These are phyloP conservation scores for Lupinus albus DNA, from an alignment of 306 rosid species.

Conservation along the genomic window DNA sequence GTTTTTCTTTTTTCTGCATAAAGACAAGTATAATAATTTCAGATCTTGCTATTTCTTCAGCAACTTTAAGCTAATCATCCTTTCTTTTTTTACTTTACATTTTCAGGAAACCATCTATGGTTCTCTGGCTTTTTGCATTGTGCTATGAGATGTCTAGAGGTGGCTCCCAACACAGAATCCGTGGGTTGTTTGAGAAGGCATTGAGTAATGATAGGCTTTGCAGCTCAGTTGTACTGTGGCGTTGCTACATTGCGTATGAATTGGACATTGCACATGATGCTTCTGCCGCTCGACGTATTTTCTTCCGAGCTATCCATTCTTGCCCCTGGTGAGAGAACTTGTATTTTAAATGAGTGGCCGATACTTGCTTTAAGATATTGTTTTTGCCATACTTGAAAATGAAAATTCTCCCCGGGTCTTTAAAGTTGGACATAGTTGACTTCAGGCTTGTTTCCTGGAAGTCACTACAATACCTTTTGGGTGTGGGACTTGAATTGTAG, in stretches of 20 bases:
- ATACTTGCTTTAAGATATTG: slow-evolving; percentile 8
- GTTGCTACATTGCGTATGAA: slow-evolving; percentile 79
- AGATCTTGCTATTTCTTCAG: not conserved
- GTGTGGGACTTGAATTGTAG: not conserved
- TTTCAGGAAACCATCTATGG: slow-evolving; percentile 82
- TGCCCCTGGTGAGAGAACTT: slow-evolving; percentile 85
- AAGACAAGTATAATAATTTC: slow-evolving; percentile 12
- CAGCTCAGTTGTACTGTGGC: slow-evolving; percentile 85
- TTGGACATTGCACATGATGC: slow-evolving; percentile 58
- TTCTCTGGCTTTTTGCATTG: slow-evolving; percentile 77
- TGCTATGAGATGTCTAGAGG: slow-evolving; percentile 77
- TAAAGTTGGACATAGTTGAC: not conserved
- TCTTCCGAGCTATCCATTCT: slow-evolving; percentile 95
- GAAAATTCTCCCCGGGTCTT: not conserved
- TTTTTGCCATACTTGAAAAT: not conserved
- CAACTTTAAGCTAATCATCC: slow-evolving; percentile 25
- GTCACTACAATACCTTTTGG: not conserved
- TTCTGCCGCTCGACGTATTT: slow-evolving; percentile 74
- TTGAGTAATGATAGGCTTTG: slow-evolving; percentile 58
- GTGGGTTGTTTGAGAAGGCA: slow-evolving; percentile 85
- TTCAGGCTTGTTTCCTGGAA: not conserved
- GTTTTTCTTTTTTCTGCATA: slow-evolving; percentile 21
- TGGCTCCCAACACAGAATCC: slow-evolving; percentile 77
- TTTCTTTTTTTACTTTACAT: slow-evolving; percentile 38
- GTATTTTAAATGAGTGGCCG: slow-evolving; percentile 1